Base-by-base conservation (phyloP, 2,329 filamentous ascomycete species). In the Verticillium longisporum region DNA sequence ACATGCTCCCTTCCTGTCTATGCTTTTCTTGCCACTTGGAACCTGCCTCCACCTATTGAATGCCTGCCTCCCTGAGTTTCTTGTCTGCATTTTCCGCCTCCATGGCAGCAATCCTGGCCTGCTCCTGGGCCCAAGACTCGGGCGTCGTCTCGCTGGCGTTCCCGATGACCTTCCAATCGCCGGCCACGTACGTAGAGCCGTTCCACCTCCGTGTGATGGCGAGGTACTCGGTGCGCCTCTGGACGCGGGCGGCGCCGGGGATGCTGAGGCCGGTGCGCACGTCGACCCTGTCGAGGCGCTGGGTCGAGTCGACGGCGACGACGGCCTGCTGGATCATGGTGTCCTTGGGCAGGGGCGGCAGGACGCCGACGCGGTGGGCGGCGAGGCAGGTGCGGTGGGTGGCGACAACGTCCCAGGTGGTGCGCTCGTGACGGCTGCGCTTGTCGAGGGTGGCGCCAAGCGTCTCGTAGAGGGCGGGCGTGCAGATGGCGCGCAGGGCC, bases 131-230 rank as follows among this genome's bases (percentile, higher is more conserved):
- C 64, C 74, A 79, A 5, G 61, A 65, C 63, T 83, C 74, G 2
- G 81, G 69, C 1, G 79, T 81, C 13, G 82, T 85, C 66, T 83
- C 80, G 53, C 80, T 72, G 34, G 84, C 75, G 21, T 84, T 88
- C 14, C 88, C 88, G 82, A 87, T 88, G 58, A 90, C 72, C 69
- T 77, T 79, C 88, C 88, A 91, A 2, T 79, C 76, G 33, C 72
- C 74, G 61, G 78, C 71, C 68, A 76, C 70, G 65, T 76, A 83
- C 21, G 81, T 83, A 60, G 69, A 72, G 56, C 73, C 75, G 68
- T 80, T 74, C 54, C 82, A 64, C 34, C 72, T 61, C 33, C 79
- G 69, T 68, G 85, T 83, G 55, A 91, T 65, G 45, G 89, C 86
- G 4, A 91, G 65, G 68, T 90, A 85, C 76, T 92, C 89, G 1